These are phyloP conservation scores for Schizosaccharomyces cryophilus DNA, from an alignment of 805 yeast species.

Conservation along the genomic window DNA sequence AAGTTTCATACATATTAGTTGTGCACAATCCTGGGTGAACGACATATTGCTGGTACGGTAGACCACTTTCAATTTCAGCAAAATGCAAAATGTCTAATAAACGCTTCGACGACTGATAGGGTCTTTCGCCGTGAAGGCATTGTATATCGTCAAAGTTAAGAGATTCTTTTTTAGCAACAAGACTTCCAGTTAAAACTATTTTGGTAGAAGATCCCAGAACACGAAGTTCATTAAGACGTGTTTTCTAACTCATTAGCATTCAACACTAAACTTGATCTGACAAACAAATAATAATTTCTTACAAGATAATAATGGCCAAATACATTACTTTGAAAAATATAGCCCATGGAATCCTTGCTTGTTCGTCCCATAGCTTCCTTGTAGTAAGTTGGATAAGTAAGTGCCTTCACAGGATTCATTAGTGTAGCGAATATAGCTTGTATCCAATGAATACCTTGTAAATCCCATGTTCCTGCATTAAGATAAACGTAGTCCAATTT, in stretches of 20 bases:
- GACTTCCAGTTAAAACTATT: not conserved
- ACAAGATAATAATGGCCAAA: constrained; percentile 80
- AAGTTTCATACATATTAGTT: constrained; percentile 41
- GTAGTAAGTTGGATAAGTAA: constrained; percentile 72
- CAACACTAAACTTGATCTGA: not conserved
- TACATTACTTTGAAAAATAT: constrained; percentile 86
- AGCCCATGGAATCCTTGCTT: constrained; percentile 57
- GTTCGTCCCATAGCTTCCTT: constrained; percentile 56
- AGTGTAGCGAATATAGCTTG: constrained; percentile 37
- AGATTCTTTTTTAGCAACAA: not conserved
- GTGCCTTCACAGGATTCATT: constrained; percentile 43
- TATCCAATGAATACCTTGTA: constrained; percentile 67
- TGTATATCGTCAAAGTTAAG: not conserved
- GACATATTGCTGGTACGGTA: constrained; percentile 29
- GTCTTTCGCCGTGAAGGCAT: constrained; percentile 14
- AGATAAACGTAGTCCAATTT: constrained; percentile 57
- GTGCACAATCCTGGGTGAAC: constrained; percentile 89
- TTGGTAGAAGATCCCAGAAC: not conserved
- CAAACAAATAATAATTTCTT: not conserved
- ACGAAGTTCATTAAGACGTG: not conserved
- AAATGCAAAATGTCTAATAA: constrained; percentile 61
- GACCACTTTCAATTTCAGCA: constrained; percentile 11
- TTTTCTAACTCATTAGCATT: not conserved
- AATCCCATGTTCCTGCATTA: constrained; percentile 77
- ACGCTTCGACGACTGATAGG: constrained; percentile 85